phyloP scores from a whole-genome alignment of 2,329 filamentous ascomycete species.

The Cryoendolithus antarcticus region DNA sequence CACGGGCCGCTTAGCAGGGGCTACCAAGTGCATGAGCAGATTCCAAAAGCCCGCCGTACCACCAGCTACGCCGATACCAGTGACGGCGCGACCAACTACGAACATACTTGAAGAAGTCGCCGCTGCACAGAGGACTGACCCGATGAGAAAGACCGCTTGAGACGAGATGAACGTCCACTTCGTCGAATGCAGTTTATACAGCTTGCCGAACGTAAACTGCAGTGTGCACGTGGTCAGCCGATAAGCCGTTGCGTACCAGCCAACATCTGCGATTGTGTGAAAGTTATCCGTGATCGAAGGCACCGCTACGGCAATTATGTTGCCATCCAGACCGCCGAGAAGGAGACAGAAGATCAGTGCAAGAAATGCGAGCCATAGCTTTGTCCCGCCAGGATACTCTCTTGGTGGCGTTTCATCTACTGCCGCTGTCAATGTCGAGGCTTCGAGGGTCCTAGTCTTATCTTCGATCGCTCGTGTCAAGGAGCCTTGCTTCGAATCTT shows the following conservation, averaged over 20 bases:
- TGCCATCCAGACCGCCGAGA: conserved; percentile 3
- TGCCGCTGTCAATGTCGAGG: too few species aligned
- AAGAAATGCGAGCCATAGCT: conserved; percentile 9
- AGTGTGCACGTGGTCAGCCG: background rate
- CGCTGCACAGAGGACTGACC: background rate
- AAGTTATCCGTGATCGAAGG: background rate
- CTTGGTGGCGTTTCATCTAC: too few species aligned
- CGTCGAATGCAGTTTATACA: background rate
- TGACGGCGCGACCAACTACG: background rate
- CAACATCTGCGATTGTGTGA: background rate
- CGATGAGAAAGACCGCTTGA: background rate
- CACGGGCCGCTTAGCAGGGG: too few species aligned
- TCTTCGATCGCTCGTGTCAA: too few species aligned
- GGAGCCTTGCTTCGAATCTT: too few species aligned
- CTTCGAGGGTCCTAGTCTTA: too few species aligned
- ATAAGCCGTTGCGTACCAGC: background rate
- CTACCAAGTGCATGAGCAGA: too few species aligned
- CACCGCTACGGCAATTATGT: background rate
- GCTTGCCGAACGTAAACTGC: background rate
- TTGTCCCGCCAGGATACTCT: too few species aligned
- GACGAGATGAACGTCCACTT: background rate
- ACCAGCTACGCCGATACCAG: background rate
- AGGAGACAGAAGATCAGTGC: conserved; percentile 22
- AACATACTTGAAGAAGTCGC: background rate
- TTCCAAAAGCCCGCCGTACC: background rate